Evolutionary conservation across 106 monocot genomes (phyloP).

Genomic region (Platanthera guangdongensis): DNA sequence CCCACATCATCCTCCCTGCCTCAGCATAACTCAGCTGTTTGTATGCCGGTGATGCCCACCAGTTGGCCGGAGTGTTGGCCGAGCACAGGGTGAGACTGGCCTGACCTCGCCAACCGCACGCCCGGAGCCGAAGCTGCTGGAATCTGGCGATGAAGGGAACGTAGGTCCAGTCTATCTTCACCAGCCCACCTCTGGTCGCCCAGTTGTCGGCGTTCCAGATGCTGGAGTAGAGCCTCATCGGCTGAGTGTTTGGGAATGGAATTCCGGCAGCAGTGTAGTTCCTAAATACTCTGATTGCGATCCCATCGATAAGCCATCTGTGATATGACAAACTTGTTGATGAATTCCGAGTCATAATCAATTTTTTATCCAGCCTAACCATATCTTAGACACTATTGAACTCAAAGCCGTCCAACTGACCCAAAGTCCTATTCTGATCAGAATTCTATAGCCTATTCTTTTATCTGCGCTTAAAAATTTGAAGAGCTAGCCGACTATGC

Average conservation of each 20-base stretch:
- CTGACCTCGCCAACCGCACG: background rate
- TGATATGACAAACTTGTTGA: background rate
- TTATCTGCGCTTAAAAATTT: background rate
- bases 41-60: slow-evolving; percentile 12
- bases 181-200: slow-evolving; percentile 54
- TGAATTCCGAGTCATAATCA: too few relatives aligned
- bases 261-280: slow-evolving; percentile 44
- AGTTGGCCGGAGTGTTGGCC: slow-evolving; percentile 8
- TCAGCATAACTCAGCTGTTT: slow-evolving; percentile 7
- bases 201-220: slow-evolving; percentile 69
- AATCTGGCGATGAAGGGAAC: slow-evolving; percentile 61
- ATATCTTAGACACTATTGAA: too few relatives aligned
- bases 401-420: too few relatives aligned
- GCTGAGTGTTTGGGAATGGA: slow-evolving; percentile 37
- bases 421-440: background rate
- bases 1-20: slow-evolving; percentile 22
- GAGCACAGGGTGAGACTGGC: background rate
- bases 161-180: slow-evolving; percentile 56
- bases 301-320: slow-evolving; percentile 54
- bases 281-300: slow-evolving; percentile 46
- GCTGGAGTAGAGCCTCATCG: slow-evolving; percentile 61
- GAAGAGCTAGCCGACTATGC: background rate
- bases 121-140: slow-evolving; percentile 20
- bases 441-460: background rate
- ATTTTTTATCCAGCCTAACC: too few relatives aligned